Evolutionary conservation across 225 moss, liverwort and hornwort genomes (phyloP).

Genomic region (Bryum argenteum): DNA sequence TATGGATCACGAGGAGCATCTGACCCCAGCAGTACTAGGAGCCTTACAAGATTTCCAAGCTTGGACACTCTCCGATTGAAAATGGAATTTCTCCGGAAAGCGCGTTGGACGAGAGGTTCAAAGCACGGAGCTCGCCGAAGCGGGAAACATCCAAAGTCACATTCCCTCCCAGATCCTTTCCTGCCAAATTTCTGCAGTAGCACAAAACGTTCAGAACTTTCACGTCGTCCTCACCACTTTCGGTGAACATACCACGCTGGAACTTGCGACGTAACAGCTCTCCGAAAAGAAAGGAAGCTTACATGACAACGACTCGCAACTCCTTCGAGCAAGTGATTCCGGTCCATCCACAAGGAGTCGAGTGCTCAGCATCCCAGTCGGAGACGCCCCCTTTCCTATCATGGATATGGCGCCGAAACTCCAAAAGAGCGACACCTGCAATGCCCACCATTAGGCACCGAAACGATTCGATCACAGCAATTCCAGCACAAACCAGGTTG

Average conservation of each 20-base stretch:
- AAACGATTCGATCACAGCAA: neutral
- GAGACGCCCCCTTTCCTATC: slow-evolving; percentile 30
- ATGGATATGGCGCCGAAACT: slow-evolving; percentile 43
- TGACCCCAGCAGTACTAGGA: neutral
- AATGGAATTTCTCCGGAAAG: slow-evolving; percentile 42
- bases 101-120: slow-evolving; percentile 48
- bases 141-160: slow-evolving; percentile 43
- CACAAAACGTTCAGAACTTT: neutral
- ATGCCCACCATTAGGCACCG: neutral
- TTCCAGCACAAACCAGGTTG: neutral
- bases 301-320: slow-evolving; percentile 41
- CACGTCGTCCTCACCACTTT: neutral
- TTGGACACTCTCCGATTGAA: slow-evolving; percentile 31
- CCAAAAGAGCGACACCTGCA: slow-evolving; percentile 46
- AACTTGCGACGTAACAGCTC: neutral
- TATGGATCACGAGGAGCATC: no score
- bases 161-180: slow-evolving; percentile 39
- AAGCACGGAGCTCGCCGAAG: slow-evolving; percentile 25
- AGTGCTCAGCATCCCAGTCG: slow-evolving; percentile 37
- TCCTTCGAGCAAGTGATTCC: slow-evolving; percentile 47
- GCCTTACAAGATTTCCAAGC: slow-evolving; percentile 44
- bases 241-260: neutral
- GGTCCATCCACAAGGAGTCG: slow-evolving; percentile 46
- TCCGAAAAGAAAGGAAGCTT: neutral
- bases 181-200: slow-evolving; percentile 46